Conservation (phyloP, 2,329 filamentous ascomycete genomes). For the Thyridium curvatum region DNA sequence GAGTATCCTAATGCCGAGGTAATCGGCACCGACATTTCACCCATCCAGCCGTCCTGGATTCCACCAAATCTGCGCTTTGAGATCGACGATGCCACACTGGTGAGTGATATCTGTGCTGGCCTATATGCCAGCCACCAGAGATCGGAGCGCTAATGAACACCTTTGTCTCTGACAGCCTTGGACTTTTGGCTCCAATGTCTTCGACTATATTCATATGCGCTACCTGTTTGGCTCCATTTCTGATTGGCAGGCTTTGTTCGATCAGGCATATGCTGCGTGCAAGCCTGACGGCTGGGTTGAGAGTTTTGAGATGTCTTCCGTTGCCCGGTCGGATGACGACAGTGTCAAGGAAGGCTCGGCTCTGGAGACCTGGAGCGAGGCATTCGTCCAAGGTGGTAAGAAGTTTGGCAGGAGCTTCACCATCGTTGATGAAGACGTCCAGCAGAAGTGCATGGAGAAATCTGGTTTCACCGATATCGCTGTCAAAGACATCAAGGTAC, state of each 20-base stretch:
- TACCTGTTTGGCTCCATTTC: constrained; percentile 16
- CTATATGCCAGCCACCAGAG: too few species aligned
- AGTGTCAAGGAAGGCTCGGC: constrained; percentile 19
- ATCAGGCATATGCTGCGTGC: constrained; percentile 12
- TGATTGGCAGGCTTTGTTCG: constrained; percentile 14
- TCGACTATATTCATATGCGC: constrained; percentile 19
- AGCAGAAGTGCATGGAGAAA: constrained; percentile 23
- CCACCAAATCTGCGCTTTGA: constrained; percentile 54
- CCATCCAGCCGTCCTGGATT: constrained; percentile 49
- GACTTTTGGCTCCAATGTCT: constrained; percentile 12
- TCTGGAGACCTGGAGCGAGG: constrained; percentile 26
- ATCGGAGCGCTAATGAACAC: too few species aligned
- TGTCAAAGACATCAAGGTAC: constrained; percentile 12
- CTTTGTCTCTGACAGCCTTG: too few species aligned
- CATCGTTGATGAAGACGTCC: constrained; percentile 22
- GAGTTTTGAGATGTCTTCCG: constrained; percentile 10
- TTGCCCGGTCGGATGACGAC: constrained; percentile 12
- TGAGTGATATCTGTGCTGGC: too few species aligned
- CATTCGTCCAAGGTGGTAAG: constrained; percentile 8
- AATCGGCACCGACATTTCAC: constrained; percentile 48
- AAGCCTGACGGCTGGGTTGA: constrained; percentile 46
- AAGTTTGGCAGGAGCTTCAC: constrained; percentile 9
- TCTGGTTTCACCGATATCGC: constrained; percentile 17
- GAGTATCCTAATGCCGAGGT: constrained; percentile 34
- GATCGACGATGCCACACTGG: constrained; percentile 39